Evolutionary conservation across 495 filamentous ascomycete species (phyloP).

Genomic region (Chaetomium cochliodes): DNA sequence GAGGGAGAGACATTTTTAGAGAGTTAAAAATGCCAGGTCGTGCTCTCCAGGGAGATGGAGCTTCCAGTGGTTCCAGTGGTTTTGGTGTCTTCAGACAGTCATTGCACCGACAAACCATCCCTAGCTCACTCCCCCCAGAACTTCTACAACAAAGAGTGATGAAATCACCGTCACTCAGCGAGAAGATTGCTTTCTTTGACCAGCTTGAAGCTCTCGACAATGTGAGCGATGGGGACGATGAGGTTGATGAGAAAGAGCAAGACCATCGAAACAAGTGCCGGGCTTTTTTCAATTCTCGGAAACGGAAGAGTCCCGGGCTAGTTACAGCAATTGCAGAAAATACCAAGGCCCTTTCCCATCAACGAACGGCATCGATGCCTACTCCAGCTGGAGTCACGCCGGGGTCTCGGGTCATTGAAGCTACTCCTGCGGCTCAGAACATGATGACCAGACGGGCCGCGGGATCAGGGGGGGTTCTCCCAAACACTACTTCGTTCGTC

Average conservation of each 20-base stretch:
- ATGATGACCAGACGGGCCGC: neutral
- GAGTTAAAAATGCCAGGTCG: neutral
- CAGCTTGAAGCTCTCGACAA: conserved; percentile 30
- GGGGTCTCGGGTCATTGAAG: conserved; percentile 22
- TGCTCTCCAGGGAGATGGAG: neutral
- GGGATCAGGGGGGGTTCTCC: neutral
- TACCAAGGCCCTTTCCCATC: neutral
- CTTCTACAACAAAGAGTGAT: conserved; percentile 13
- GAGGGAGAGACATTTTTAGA: neutral
- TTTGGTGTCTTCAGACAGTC: neutral
- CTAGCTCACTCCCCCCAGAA: neutral
- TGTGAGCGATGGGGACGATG: conserved; percentile 26
- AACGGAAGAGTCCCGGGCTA: conserved; percentile 12
- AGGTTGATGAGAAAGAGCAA: conserved; percentile 26
- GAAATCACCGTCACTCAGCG: conserved; percentile 23
- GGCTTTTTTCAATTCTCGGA: conserved; percentile 27
- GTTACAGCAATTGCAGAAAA: neutral
- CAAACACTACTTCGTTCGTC: conserved; percentile 18
- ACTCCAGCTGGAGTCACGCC: conserved; percentile 14
- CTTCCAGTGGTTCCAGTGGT: neutral
- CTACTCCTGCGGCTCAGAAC: conserved; percentile 22
- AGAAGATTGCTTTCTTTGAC: conserved; percentile 35
- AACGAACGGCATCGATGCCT: conserved; percentile 24
- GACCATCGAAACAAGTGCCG: conserved; percentile 25
- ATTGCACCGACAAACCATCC: neutral